Evolutionary conservation across 371 early-diverging fungal genomes (phyloP).

Genomic region (Saksenaea vasiformis): DNA sequence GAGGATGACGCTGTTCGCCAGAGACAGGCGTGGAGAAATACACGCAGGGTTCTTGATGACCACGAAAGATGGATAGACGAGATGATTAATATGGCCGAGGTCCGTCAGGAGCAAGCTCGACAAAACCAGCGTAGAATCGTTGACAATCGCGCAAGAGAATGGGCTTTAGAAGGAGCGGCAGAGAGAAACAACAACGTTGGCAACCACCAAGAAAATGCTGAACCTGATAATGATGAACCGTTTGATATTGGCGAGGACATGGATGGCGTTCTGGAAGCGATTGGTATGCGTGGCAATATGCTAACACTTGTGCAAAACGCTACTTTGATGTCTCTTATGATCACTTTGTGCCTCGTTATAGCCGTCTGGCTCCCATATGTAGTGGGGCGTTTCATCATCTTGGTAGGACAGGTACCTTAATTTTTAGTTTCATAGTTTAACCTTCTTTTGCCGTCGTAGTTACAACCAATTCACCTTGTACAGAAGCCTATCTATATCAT

Average conservation of each 20-base stretch:
- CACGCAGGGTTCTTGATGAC: too few relatives aligned
- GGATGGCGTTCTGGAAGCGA: conserved; percentile 79
- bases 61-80: too few relatives aligned
- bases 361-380: conserved; percentile 76
- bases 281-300: conserved; percentile 85
- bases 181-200: too few relatives aligned
- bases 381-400: conserved; percentile 55
- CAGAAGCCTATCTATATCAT: conserved; percentile 3
- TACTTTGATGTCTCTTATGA: conserved; percentile 69
- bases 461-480: conserved; percentile 25
- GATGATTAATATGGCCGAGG: too few relatives aligned
- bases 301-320: conserved; percentile 74
- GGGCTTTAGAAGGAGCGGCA: conserved; percentile 5
- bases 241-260: conserved; percentile 60
- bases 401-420: conserved; percentile 24
- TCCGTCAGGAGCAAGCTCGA: neutral
- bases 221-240: conserved; percentile 8
- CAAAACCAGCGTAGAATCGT: too few relatives aligned
- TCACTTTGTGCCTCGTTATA: conserved; percentile 66
- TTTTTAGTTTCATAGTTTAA: neutral
- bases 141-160: neutral
- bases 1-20: neutral
- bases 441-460: conserved; percentile 18
- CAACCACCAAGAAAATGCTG: conserved; percentile 36
- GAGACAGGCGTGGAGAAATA: neutral